These are phyloP conservation scores for Pterulicium gracile DNA, from an alignment of 1,284 basidiomycete species.

Conservation along the genomic window DNA sequence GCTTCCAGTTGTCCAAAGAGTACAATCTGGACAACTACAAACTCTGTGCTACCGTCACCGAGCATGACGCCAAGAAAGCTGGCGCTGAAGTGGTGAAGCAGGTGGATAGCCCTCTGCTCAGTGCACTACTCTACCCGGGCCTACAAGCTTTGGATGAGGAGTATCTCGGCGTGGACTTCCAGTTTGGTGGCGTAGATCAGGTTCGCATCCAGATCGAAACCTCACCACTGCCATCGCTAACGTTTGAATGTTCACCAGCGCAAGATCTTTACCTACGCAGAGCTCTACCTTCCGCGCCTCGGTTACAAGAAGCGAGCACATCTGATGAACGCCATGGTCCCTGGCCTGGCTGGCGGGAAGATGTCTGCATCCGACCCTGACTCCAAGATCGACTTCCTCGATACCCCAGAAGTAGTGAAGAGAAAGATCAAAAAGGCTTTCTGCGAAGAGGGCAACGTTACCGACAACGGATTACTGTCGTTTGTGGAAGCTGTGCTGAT, in stretches of 20 bases:
- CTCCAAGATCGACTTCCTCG: constrained; percentile 97
- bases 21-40: constrained; percentile 96
- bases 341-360: constrained; percentile 90
- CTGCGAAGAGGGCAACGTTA: constrained; percentile 88
- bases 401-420: constrained; percentile 73
- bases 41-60: constrained; percentile 81
- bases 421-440: constrained; percentile 91
- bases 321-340: constrained; percentile 98
- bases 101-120: constrained; percentile 85
- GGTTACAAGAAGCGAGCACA: constrained; percentile 95
- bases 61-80: constrained; percentile 96
- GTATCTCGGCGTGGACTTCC: constrained; percentile 93
- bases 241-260: constrained; percentile 41
- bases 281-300: constrained; percentile 86
- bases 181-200: constrained; percentile 98
- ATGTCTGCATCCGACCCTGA: constrained; percentile 99
- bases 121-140: constrained; percentile 91
- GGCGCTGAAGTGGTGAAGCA: constrained; percentile 99
- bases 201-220: constrained; percentile 26
- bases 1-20: constrained; percentile 85
- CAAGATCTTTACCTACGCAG: constrained; percentile 98
- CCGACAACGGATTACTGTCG: constrained; percentile 86
- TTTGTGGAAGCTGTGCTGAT: constrained; percentile 88
- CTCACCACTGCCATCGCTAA: constrained; percentile 3
- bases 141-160: constrained; percentile 96